Evolutionary conservation across 2,329 filamentous ascomycete species (phyloP).

Genomic region (Chaetomium strumarium): DNA sequence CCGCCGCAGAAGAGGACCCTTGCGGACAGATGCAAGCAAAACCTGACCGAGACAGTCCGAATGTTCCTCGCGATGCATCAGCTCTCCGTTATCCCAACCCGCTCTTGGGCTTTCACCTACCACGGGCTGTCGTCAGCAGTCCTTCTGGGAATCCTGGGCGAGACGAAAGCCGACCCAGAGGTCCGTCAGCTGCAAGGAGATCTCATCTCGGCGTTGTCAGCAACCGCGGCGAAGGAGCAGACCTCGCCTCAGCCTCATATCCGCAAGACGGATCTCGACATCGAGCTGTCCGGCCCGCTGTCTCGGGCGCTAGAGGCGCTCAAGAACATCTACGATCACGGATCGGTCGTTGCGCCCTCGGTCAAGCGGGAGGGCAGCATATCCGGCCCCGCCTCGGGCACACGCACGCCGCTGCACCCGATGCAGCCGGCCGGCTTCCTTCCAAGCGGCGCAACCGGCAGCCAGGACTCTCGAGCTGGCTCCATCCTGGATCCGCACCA

Average conservation of each 20-base stretch:
- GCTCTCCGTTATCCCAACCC: constrained; percentile 58
- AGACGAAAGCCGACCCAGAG: constrained; percentile 58
- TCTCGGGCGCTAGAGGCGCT: constrained; percentile 56
- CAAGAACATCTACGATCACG: constrained; percentile 62
- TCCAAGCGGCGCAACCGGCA: constrained; percentile 1
- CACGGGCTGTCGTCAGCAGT: constrained; percentile 61
- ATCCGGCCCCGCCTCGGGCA: constrained; percentile 37
- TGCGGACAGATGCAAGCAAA: constrained; percentile 54
- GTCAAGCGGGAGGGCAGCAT: constrained; percentile 44
- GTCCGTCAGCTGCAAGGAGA: constrained; percentile 59
- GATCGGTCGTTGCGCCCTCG: constrained; percentile 45
- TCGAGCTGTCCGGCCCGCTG: constrained; percentile 56
- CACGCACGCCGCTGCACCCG: constrained; percentile 37
- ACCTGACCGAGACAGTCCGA: constrained; percentile 58
- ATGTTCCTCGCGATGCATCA: constrained; percentile 68
- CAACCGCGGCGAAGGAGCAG: constrained; percentile 57
- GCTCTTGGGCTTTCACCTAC: constrained; percentile 64
- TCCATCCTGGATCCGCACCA: constrained; percentile 46
- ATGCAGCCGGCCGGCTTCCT: constrained; percentile 21
- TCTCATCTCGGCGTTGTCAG: constrained; percentile 57
- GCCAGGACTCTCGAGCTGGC: constrained; percentile 4
- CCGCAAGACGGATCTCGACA: constrained; percentile 51
- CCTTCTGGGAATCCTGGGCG: constrained; percentile 56
- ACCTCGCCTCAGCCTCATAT: constrained; percentile 49
- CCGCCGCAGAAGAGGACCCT: constrained; percentile 48